A percentile compares a stretch with the other conserved stretches of the same genome.
Conservation (phyloP, 2,329 filamentous ascomycete genomes). For the Mycosphaerelloides madeirae region DNA sequence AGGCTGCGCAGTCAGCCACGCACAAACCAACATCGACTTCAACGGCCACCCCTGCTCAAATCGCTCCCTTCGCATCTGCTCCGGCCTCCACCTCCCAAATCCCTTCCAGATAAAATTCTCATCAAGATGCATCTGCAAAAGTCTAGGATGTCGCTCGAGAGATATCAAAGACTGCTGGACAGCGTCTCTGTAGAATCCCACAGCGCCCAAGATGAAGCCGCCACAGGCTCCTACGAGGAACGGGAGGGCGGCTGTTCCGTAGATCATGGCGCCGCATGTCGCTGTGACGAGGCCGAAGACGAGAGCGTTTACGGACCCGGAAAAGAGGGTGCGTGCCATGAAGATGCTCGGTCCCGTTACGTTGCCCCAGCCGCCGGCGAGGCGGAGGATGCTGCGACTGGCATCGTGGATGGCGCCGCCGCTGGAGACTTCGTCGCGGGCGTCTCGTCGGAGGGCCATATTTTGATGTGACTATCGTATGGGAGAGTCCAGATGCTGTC, state of each 20-base stretch:
- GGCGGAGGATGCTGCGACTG: constrained; percentile 7
- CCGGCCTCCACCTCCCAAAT: constrained; percentile 1
- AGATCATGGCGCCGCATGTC: constrained; percentile 1
- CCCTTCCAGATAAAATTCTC: constrained; percentile 5
- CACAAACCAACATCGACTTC: constrained; percentile 13
- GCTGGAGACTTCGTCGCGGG: constrained; percentile 2
- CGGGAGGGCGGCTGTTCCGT: constrained; percentile 9
- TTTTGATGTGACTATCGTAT: too few relatives aligned
- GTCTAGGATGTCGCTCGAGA: constrained; percentile 9
- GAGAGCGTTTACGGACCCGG: constrained; percentile 7
- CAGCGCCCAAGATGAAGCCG: constrained; percentile 12
- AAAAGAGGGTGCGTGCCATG: constrained; percentile 11
- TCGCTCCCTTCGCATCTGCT: constrained; percentile 3
- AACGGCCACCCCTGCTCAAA: constrained; percentile 13
- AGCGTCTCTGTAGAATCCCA: constrained; percentile 6
- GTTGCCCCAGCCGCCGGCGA: constrained; percentile 10
- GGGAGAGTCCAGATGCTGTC: background rate
- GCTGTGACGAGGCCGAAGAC: constrained; percentile 8
- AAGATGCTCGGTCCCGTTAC: constrained; percentile 8
- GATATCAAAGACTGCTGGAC: constrained; percentile 5
- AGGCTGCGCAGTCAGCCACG: constrained; percentile 12
- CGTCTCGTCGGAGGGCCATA: background rate
- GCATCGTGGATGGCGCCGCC: constrained; percentile 7
- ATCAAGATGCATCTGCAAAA: constrained; percentile 13
- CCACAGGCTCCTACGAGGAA: constrained; percentile 8